Conservation (phyloP, 2,329 filamentous ascomycete genomes). For the Claviceps quebecensis region DNA sequence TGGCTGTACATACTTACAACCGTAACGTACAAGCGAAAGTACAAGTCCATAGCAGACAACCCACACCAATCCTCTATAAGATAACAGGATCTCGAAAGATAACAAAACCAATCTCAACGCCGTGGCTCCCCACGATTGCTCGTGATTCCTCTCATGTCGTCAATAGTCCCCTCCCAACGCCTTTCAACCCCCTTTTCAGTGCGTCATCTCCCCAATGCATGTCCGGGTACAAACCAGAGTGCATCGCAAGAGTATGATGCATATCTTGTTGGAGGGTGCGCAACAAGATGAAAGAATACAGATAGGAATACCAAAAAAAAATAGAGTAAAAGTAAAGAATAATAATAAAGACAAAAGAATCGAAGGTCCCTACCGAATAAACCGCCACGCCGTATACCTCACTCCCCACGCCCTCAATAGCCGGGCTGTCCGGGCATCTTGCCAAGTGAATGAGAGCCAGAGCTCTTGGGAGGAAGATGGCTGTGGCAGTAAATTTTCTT, state of each 20-base stretch:
- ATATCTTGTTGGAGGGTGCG: too few relatives aligned
- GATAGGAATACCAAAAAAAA: neutral
- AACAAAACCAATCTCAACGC: neutral
- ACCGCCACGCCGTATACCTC: too few relatives aligned
- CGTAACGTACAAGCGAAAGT: neutral
- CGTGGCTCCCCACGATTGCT: constrained; percentile 4
- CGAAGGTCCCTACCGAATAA: too few relatives aligned
- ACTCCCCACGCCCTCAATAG: constrained; percentile 21
- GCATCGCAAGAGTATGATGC: too few relatives aligned
- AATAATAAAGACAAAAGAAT: too few relatives aligned
- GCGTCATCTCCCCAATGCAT: neutral
- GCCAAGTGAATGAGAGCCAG: constrained; percentile 33
- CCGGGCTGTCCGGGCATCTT: constrained; percentile 43
- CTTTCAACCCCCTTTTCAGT: neutral
- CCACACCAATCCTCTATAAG: neutral
- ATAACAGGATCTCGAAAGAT: neutral
- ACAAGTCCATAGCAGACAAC: neutral
- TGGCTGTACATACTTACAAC: neutral
- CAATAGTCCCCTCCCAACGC: neutral
- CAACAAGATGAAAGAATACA: too few relatives aligned
- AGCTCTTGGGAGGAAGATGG: constrained; percentile 36
- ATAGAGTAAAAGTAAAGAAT: too few relatives aligned
- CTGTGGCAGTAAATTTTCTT: constrained; percentile 46
- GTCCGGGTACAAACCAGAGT: neutral
- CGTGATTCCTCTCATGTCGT: constrained; percentile 2